Evolutionary conservation across 2,329 filamentous ascomycete species (phyloP).

Genomic region (Aureobasidium vineae): DNA sequence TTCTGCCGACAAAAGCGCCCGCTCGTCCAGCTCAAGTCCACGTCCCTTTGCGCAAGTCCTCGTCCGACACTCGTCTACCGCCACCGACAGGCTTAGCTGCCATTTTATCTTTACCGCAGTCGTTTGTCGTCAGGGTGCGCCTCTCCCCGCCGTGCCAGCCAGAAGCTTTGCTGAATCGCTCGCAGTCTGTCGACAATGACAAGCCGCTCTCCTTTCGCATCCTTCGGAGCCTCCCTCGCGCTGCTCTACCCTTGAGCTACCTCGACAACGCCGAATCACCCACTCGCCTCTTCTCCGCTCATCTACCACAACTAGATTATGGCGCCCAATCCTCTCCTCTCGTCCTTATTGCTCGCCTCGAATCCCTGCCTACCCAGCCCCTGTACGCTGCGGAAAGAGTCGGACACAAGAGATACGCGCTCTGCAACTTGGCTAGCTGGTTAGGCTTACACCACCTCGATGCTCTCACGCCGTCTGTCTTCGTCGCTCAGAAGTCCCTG

Average conservation of each 20-base stretch:
- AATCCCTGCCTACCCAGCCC: constrained; percentile 53
- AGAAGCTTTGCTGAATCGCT: neutral
- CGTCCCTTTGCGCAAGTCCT: neutral
- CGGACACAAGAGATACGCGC: constrained; percentile 58
- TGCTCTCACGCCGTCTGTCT: constrained; percentile 40
- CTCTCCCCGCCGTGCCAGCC: no score
- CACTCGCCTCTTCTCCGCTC: constrained; percentile 60
- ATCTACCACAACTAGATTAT: constrained; percentile 62
- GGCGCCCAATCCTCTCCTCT: constrained; percentile 53
- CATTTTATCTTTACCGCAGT: neutral
- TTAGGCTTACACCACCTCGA: constrained; percentile 58
- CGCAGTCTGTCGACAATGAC: constrained; percentile 21
- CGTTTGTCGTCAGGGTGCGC: constrained; percentile 1
- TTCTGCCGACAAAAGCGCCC: neutral
- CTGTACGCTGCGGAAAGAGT: constrained; percentile 67
- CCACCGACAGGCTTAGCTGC: neutral
- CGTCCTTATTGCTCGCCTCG: constrained; percentile 61
- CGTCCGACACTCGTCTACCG: neutral
- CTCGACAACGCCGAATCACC: constrained; percentile 57
- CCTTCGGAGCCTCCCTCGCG: constrained; percentile 55
- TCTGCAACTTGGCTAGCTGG: constrained; percentile 68
- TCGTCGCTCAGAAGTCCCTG: neutral
- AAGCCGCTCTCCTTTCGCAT: constrained; percentile 35
- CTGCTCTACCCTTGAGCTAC: constrained; percentile 59
- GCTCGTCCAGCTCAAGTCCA: neutral